Evolutionary conservation across 202 grass and related monocot genomes (phyloP), one percentile per base, ranked within the genome.

Genomic region (Carex sylvatica): DNA sequence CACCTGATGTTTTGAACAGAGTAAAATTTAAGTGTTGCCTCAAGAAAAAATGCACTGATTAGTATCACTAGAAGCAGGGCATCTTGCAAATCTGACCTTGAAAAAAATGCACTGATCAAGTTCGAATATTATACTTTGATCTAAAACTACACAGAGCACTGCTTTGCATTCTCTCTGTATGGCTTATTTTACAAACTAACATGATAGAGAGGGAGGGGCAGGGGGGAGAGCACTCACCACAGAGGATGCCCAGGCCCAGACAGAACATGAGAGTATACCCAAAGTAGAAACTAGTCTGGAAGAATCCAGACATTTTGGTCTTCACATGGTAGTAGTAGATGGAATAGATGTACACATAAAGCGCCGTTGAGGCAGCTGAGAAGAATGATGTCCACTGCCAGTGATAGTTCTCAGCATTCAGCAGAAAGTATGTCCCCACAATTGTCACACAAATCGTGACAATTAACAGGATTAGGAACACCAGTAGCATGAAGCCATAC

Each of bases 381-480:
- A 97, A 97, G 85, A 94, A 97, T 54, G 94, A 97, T 13, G 94
- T 94, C 94, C 92, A 94, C 85, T 94, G 92, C 92, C 94, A 94
- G 80, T 91, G 88, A 85, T 94, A 97, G 74, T 94, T 97, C 79
- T 97, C 94, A 8, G 92, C 88, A 85, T 94, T 97, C 78, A 94
- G 78, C 68, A 97, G 87, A 80, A 97, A 97, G 76, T 97, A 97
- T 69, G 94, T 97, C 61, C 92, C 94, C 71, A 97, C 94, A 65
- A 97, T 94, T 82, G 90, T 97, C 49, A 94, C 92, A 88, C 92
- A 97, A 61, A 97, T 70, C 9, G 88, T 97, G 18, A 97, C 90
- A 80, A 94, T 91, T 83, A 97, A 83, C 22, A 97, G 90, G 83
- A 97, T 97, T 65, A 97, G 82, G 89, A 97, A 94, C 42, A 97